phyloP scores from a whole-genome alignment of 306 rosid species.

The Morella rubra region DNA sequence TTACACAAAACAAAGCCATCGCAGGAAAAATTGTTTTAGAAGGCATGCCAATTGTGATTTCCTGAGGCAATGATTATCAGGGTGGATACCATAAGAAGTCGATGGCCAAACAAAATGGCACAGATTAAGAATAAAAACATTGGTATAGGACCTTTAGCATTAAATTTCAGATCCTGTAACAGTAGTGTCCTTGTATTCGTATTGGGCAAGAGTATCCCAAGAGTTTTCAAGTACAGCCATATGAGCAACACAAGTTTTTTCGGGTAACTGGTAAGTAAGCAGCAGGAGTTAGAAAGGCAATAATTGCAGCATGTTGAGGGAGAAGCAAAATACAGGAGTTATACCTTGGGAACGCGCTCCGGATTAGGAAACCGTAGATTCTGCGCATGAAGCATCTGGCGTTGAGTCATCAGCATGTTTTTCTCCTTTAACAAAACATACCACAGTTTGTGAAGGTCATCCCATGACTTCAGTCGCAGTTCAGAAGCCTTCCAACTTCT shows the following conservation, averaged over 20 bases:
- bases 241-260: neutral
- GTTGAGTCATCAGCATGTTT: conserved; percentile 94
- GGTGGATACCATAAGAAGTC: neutral
- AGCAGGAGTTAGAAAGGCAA: neutral
- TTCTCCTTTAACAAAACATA: conserved; percentile 89
- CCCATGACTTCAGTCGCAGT: conserved; percentile 92
- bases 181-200: neutral
- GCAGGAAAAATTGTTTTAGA: neutral
- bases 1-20: neutral
- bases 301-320: neutral
- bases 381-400: conserved; percentile 94
- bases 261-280: no score
- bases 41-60: neutral
- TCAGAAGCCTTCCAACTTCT: conserved; percentile 95
- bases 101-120: neutral
- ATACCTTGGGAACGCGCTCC: conserved; percentile 89
- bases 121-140: neutral
- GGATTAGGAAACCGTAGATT: conserved; percentile 78
- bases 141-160: neutral
- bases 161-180: neutral
- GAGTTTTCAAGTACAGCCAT: neutral
- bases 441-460: conserved; percentile 90
- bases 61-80: neutral
- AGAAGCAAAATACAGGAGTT: conserved; percentile 11
- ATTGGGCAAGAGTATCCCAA: neutral